Percentiles rank a stretch among this genome's conserved stretches.
These are phyloP conservation scores for Colletotrichum lindemuthianum DNA, from an alignment of 2,329 filamentous ascomycete species.

Conservation along the genomic window DNA sequence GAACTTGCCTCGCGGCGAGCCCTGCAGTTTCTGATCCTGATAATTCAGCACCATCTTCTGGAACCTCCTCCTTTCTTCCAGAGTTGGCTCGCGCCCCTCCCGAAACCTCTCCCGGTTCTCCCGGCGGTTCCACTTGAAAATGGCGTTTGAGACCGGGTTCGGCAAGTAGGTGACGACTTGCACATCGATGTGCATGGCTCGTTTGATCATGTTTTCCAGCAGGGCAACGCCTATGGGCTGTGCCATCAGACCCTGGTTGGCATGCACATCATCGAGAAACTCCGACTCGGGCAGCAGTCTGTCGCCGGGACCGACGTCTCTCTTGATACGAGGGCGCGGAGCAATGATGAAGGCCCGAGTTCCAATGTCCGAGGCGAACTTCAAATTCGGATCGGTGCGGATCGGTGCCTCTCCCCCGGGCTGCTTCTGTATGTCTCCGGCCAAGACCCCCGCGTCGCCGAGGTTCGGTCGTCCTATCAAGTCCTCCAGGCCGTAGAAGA, in stretches of 20 bases:
- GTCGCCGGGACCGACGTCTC: not conserved
- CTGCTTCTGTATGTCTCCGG: not conserved
- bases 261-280: not conserved
- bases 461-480: not conserved
- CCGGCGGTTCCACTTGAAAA: not conserved
- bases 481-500: constrained; percentile 13
- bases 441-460: constrained; percentile 2
- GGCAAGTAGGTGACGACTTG: constrained; percentile 10
- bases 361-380: not conserved
- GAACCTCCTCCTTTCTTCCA: not conserved
- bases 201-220: not conserved
- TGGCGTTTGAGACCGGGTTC: not conserved
- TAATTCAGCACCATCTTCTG: not conserved
- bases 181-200: not conserved
- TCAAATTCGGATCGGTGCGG: not conserved
- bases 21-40: not conserved
- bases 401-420: not conserved
- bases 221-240: not conserved
- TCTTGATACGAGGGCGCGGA: not conserved
- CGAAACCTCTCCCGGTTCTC: too few relatives aligned
- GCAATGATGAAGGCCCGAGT: constrained; percentile 8
- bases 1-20: constrained; percentile 3
- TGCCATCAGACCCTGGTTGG: not conserved
- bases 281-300: not conserved
- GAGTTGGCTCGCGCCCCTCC: not conserved